Percentiles rank a stretch among this genome's conserved stretches.
Conservation (phyloP, 495 filamentous ascomycete species). For the Trichocladium antarcticum region DNA sequence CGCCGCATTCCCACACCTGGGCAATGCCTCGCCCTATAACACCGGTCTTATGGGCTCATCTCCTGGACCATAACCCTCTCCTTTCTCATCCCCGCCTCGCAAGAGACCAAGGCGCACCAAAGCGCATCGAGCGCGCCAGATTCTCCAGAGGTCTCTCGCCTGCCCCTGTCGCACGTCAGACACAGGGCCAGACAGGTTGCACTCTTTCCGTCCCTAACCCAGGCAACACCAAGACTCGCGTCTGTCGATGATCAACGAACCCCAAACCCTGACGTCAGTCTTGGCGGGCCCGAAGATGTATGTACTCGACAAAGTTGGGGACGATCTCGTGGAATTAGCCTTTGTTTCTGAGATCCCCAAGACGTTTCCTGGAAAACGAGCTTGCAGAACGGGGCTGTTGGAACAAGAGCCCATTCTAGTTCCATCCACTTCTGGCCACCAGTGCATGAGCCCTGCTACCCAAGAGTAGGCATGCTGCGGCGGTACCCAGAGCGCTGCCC, state of each 20-base stretch:
- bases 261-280: conserved; percentile 19
- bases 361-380: conserved; percentile 23
- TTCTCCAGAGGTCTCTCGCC: conserved; percentile 8
- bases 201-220: conserved; percentile 22
- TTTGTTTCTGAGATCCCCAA: conserved; percentile 28
- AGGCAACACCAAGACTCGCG: conserved; percentile 19
- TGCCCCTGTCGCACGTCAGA: conserved; percentile 24
- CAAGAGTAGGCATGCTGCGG: too few relatives aligned
- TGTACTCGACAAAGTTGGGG: neutral
- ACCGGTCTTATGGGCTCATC: conserved; percentile 11
- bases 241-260: conserved; percentile 21
- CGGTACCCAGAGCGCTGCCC: too few relatives aligned
- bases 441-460: too few relatives aligned
- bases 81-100: conserved; percentile 8
- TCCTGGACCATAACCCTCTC: conserved; percentile 7
- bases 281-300: conserved; percentile 1
- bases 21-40: too few relatives aligned
- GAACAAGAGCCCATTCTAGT: conserved; percentile 1
- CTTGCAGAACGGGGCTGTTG: conserved; percentile 1
- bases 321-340: conserved; percentile 15
- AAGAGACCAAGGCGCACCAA: conserved; percentile 17
- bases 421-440: too few relatives aligned
- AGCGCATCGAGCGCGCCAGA: conserved; percentile 10
- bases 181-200: conserved; percentile 23
- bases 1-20: too few relatives aligned